Base-by-base conservation (phyloP, 1,284 basidiomycete species). In the Pterula multifida region DNA sequence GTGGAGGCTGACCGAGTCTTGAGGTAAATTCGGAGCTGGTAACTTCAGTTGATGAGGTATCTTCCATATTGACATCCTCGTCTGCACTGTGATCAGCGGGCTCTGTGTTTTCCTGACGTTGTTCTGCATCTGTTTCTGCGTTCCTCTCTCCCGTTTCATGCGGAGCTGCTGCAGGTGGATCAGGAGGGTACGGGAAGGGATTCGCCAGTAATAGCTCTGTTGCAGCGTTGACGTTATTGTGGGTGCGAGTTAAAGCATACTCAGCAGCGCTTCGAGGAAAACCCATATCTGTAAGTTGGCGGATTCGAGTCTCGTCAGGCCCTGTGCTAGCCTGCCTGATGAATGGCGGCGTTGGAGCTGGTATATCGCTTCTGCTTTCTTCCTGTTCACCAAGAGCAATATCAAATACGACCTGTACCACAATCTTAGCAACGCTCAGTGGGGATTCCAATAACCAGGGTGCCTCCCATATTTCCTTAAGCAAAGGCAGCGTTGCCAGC, bases 271-370 rank as follows among this genome's bases (percentile, higher is more conserved):
- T 77, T 6, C 90, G 79, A 23, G 88, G 81, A 68, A 98, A 99
- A 48, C 96, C 96, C 96, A 99, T 98, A 57, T 98, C 95, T 15
- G 82, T 84, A 47, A 98, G 72, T 58, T 91, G 85, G 47, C 79
- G 76, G 45, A 97, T 79, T 25, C 84, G 79, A 50, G 72, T 75
- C 59, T 90, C 86, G 59, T 90, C 87, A 0, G 85, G 79, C 2
- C 76, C 76, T 49, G 73, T 62, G 19, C 75, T 70, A 24, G 73
- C 65, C 47, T 70, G 51, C 48, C 58, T 57, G 11, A 59, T 61
- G 19, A 63, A 63, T n/a, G n/a, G n/a, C 47, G 63, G 56, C 13
- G 62, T 56, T 36, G 65, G 56, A 12, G 61, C 58, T 25, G 57
- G 57, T 21, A 64, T 58, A 49, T 67, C 65, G 2, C 65, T 71